Evolutionary conservation across 106 monocot species (phyloP).

Genomic region (Allium cepa): DNA sequence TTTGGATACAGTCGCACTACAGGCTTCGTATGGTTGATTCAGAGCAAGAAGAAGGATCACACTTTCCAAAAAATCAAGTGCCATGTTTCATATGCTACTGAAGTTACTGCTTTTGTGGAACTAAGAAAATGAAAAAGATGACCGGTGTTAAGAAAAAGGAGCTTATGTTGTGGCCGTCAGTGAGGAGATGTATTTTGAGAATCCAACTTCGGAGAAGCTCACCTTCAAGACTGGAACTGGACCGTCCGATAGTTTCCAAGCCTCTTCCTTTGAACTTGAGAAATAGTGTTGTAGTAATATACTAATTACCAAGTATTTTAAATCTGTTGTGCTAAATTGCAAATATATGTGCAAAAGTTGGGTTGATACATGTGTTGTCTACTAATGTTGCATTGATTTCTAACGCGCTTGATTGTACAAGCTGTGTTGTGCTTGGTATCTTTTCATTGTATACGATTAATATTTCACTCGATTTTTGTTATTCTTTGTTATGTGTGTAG

Average conservation of each 20-base stretch:
- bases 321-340: too few relatives aligned
- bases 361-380: too few relatives aligned
- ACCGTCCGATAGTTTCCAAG: slow-evolving; percentile 9
- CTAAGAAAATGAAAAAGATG: slow-evolving; percentile 2
- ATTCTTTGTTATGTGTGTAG: too few relatives aligned
- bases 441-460: too few relatives aligned
- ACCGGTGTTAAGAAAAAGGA: slow-evolving; percentile 1
- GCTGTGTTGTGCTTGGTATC: neutral
- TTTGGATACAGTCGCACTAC: neutral
- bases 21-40: neutral
- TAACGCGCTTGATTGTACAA: neutral
- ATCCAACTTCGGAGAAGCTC: slow-evolving; percentile 1
- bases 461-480: too few relatives aligned
- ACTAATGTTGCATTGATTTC: neutral
- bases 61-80: neutral
- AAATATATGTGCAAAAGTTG: too few relatives aligned
- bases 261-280: slow-evolving; percentile 4
- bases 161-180: too few relatives aligned
- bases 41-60: too few relatives aligned
- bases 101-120: neutral
- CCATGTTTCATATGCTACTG: neutral
- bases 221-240: slow-evolving; percentile 15
- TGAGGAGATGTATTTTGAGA: too few relatives aligned
- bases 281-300: neutral
- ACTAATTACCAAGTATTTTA: too few relatives aligned